Evolutionary conservation across 1,284 basidiomycete species (phyloP), one percentile per base, ranked within the genome.

Genomic region (Fistulinella staudtii): DNA sequence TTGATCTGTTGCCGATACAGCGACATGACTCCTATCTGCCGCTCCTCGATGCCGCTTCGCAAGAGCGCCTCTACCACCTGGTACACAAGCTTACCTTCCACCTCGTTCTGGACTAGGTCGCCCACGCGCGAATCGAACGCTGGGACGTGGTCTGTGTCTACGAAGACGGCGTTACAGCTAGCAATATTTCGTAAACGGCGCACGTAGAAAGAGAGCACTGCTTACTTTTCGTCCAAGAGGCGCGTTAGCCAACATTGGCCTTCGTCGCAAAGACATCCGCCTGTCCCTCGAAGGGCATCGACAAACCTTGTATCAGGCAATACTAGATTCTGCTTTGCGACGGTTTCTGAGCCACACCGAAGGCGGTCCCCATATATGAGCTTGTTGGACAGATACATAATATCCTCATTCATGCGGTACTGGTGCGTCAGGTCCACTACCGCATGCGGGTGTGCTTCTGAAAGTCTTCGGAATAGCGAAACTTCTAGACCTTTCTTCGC

Each of bases 401-500:
- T 98, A 48, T 96, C 93, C 45, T 79, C 80, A 64, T 95, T 97
- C 95, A 99, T 99, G 42, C 96, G 77, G 63, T 99, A 99, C 62
- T 99, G 95, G 41, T 85, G 75, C 0, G 80, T 77, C 24, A 99
- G 75, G 52, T 93, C 85, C 15, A 88, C 79, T 33, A 97, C 86
- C 1, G 92, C 82, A 17, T 80, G 67, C 0, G 91, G 90, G 57
- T 97, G 90, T 0, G 86, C 83, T 36, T 93, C 85, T 0, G 89
- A 91, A 4, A 99, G 76, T 2, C 84, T 76, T 38, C 89, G 82
- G 74, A 99, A 99, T 8, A 99, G 75, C 1, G 91, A 94, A 1
- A 89, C 73, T 52, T 97, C 93, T 21, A 98, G 71, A 3, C 85
- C 89, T 55, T 80, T 79, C 22, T 85, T 81, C 0, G 96, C 96